Base-by-base conservation (phyloP, 176 grass and related monocot genomes). In the Triticum dicoccoides region DNA sequence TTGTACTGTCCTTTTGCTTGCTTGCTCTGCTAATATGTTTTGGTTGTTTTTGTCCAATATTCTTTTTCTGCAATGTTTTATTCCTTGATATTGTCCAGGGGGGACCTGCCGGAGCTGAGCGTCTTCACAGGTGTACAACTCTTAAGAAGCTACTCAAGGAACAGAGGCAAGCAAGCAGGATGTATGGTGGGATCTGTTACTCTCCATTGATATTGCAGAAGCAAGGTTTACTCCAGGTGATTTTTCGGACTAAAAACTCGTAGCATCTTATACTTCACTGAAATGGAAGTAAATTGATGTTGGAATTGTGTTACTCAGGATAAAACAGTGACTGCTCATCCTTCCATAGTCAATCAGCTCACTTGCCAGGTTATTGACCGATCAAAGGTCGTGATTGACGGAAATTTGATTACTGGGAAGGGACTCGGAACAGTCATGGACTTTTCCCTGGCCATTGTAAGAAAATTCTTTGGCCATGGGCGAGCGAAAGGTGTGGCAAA, bases 201-300 rank as follows among this genome's bases (percentile, higher is more conserved):
- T 85, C 94, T 86, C 75, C 88, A 64, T 61, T 64, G 56, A 81
- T 96, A 64, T 88, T 98, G 84, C 92, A 94, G 69, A 92, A 92
- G 83, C 92, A 92, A 82, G 90, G 92, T 65, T 92, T 98, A 76
- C 90, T 98, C 23, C 75, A 94, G 97, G 97, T 98, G 81, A 89
- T 37, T 83, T 69, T 56, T 83, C 52, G 23, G 51, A 62, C 33
- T 82, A 76, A 74, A 86, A 80, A 79, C 33, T 33, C 51, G 5
- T 73, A 27, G 5, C 35, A 80, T 64, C 63, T 78, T 13, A 59
- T 69, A 89, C 78, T 63, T 85, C 8, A 24, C 80, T 8, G 38
- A 73, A 85, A 80, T 76, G 12, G 30, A 78, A 75, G 23, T 27
- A 83, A 71, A 37, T 37, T 93, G 82, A 90, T 24, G 39, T 84